phyloP scores from a whole-genome alignment of 176 grass and related monocot species.

The Aechmea fasciata region DNA sequence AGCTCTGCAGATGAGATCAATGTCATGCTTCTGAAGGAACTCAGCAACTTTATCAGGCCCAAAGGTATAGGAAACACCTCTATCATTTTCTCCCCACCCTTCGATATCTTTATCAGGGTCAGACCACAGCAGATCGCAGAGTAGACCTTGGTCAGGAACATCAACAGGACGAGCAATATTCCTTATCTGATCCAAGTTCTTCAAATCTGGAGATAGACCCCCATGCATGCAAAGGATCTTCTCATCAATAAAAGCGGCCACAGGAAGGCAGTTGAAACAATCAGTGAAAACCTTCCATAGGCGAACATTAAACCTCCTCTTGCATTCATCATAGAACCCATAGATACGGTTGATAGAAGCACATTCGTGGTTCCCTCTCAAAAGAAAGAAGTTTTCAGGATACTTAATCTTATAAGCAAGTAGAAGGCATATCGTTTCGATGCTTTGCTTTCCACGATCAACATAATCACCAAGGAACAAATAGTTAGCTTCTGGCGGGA shows the following conservation, averaged over 20 bases:
- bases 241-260: neutral
- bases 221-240: conserved; percentile 5
- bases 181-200: conserved; percentile 4
- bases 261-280: conserved; percentile 4
- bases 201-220: conserved; percentile 1
- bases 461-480: conserved; percentile 6
- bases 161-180: conserved; percentile 2
- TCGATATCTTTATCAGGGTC: conserved; percentile 5
- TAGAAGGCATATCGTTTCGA: conserved; percentile 1
- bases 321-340: conserved; percentile 1
- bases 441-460: conserved; percentile 3
- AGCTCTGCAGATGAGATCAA: conserved; percentile 4
- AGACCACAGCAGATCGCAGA: neutral
- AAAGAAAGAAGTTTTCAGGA: conserved; percentile 2
- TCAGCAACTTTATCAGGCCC: neutral
- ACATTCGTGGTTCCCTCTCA: conserved; percentile 2
- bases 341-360: conserved; percentile 4
- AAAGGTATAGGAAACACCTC: conserved; percentile 4
- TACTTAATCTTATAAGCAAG: conserved; percentile 6
- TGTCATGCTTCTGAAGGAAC: conserved; percentile 6
- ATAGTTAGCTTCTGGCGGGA: conserved; percentile 2
- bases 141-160: conserved; percentile 2
- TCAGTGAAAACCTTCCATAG: conserved; percentile 4
- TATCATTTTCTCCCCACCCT: conserved; percentile 2
- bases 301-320: conserved; percentile 5